phyloP scores from a whole-genome alignment of 768 basidiomycete species.

The Leccinum boreale region DNA sequence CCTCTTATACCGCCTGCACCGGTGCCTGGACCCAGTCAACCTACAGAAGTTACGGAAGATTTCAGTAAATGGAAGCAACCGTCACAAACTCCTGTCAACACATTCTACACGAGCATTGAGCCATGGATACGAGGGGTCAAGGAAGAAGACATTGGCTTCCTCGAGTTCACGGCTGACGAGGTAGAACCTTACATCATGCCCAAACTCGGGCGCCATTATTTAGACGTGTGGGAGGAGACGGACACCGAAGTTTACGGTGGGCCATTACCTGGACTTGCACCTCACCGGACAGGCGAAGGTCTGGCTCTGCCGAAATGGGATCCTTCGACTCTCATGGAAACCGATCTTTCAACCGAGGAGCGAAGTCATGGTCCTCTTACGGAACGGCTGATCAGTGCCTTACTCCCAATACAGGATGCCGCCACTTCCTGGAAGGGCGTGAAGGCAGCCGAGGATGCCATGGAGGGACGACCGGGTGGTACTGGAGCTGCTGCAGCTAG shows the following conservation, averaged over 20 bases:
- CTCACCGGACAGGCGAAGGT: conserved; percentile 34
- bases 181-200: conserved; percentile 85
- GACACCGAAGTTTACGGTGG: conserved; percentile 56
- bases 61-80: conserved; percentile 83
- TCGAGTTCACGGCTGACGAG: conserved; percentile 90
- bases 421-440: conserved; percentile 67
- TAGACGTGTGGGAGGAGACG: conserved; percentile 91
- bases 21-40: conserved; percentile 77
- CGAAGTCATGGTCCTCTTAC: conserved; percentile 85
- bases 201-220: conserved; percentile 80
- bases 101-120: conserved; percentile 87
- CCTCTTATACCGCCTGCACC: conserved; percentile 64
- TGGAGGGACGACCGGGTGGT: conserved; percentile 80
- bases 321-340: conserved; percentile 74
- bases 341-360: conserved; percentile 66
- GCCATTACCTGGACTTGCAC: conserved; percentile 40
- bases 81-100: conserved; percentile 61
- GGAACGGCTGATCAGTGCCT: conserved; percentile 75
- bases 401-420: conserved; percentile 66
- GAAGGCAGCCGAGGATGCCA: conserved; percentile 79
- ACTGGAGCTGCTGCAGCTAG: conserved; percentile 75
- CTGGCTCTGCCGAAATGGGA: conserved; percentile 68
- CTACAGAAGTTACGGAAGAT: conserved; percentile 82
- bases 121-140: conserved; percentile 85
- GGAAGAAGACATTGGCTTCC: conserved; percentile 94